These are phyloP conservation scores for Paspalum notatum DNA, from an alignment of 176 grass and related monocot species.

Conservation along the genomic window DNA sequence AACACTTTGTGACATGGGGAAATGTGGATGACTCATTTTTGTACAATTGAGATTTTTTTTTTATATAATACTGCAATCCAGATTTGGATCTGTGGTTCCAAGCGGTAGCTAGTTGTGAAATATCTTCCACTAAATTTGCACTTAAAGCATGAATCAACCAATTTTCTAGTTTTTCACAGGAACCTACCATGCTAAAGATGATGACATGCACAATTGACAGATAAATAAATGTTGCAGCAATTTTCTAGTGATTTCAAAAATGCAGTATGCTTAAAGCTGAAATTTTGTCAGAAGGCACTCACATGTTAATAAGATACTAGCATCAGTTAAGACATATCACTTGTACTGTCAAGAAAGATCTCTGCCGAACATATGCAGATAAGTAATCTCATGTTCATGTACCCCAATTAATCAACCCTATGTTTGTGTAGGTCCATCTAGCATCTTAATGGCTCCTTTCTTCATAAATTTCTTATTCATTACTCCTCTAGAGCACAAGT, in stretches of 20 bases:
- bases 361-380: slow-evolving; percentile 11
- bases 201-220: slow-evolving; percentile 12
- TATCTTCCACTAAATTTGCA: neutral
- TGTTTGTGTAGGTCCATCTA: slow-evolving; percentile 36
- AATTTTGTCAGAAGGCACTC: slow-evolving; percentile 19
- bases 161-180: neutral
- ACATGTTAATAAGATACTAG: slow-evolving; percentile 32
- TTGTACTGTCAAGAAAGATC: slow-evolving; percentile 17
- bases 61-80: neutral
- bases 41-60: neutral
- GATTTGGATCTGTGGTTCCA: neutral
- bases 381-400: neutral
- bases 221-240: neutral
- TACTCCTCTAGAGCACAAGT: slow-evolving; percentile 49
- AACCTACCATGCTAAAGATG: neutral
- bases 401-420: slow-evolving; percentile 20
- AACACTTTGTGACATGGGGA: neutral
- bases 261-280: neutral
- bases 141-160: neutral
- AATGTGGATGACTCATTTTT: neutral
- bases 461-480: slow-evolving; percentile 40
- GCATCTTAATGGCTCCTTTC: slow-evolving; percentile 40
- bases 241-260: neutral
- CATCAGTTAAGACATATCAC: slow-evolving; percentile 16
- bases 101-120: neutral